Conservation (phyloP, 257 asterid genomes). For the Solanum gracilifrons region DNA sequence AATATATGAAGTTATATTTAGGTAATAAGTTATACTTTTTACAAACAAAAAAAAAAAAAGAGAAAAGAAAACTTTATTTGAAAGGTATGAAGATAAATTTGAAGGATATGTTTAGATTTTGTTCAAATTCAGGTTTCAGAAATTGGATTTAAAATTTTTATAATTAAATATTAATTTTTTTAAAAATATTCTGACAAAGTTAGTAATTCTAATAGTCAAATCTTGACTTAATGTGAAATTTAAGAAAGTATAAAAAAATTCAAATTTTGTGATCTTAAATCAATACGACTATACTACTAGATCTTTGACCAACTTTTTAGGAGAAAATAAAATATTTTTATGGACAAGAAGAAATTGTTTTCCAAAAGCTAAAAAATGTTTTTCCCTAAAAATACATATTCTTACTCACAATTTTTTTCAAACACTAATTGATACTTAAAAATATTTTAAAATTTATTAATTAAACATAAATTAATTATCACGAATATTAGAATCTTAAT, state of each 20-base stretch:
- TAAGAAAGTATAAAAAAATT: not conserved
- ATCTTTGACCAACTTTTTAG: not conserved
- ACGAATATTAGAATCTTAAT: too few relatives aligned
- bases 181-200: not conserved
- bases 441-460: not conserved
- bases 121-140: not conserved
- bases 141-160: not conserved
- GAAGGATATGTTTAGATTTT: not conserved
- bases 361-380: not conserved
- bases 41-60: too few relatives aligned
- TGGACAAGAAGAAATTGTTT: not conserved
- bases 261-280: not conserved
- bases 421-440: not conserved
- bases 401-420: not conserved
- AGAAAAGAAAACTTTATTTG: not conserved
- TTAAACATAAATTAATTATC: not conserved
- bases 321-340: not conserved
- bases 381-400: not conserved
- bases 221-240: not conserved
- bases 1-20: not conserved
- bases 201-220: not conserved
- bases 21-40: not conserved
- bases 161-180: not conserved
- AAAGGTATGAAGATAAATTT: not conserved
- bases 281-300: not conserved